Percentiles rank a stretch among this genome's conserved stretches.
Evolutionary conservation across 768 basidiomycete genomes (phyloP).

Genomic region (Leucocoprinus birnbaumii): DNA sequence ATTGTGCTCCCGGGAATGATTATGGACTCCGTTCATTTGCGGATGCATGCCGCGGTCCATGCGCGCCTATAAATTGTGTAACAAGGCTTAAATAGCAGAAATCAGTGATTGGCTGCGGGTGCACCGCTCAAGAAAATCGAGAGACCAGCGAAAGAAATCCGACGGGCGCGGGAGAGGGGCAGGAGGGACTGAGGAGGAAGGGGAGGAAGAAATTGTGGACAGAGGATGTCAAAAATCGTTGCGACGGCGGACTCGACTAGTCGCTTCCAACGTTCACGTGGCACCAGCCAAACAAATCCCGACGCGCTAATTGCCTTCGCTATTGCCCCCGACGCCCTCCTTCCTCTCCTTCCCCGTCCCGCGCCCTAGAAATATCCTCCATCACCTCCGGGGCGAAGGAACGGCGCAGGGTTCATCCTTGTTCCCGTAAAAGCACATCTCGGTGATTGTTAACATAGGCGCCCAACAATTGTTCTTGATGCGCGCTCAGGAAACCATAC

Average conservation of each 20-base stretch:
- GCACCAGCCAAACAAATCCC: constrained; percentile 10
- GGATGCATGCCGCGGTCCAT: constrained; percentile 5
- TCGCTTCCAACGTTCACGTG: constrained; percentile 10
- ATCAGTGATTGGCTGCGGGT: not conserved
- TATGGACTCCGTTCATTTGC: constrained; percentile 7
- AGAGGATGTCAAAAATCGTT: constrained; percentile 8
- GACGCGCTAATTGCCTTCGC: constrained; percentile 4
- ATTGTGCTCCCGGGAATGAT: not conserved
- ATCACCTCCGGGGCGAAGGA: not conserved
- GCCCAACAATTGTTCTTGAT: not conserved
- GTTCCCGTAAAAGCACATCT: not conserved
- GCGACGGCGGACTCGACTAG: constrained; percentile 1
- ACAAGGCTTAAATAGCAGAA: not conserved
- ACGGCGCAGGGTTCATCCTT: too few relatives aligned
- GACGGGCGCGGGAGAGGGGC: too few relatives aligned
- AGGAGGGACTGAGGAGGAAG: not conserved
- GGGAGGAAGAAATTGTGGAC: not conserved
- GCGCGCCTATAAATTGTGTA: not conserved
- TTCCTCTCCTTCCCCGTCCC: not conserved
- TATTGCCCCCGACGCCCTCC: not conserved
- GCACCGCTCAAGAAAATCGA: too few relatives aligned
- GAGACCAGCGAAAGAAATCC: too few relatives aligned
- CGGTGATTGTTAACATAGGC: not conserved
- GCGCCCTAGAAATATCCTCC: not conserved
- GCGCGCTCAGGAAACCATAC: not conserved